These are phyloP conservation scores for Dendrobium chrysotoxum DNA, from an alignment of 106 monocot genomes.

Conservation along the genomic window DNA sequence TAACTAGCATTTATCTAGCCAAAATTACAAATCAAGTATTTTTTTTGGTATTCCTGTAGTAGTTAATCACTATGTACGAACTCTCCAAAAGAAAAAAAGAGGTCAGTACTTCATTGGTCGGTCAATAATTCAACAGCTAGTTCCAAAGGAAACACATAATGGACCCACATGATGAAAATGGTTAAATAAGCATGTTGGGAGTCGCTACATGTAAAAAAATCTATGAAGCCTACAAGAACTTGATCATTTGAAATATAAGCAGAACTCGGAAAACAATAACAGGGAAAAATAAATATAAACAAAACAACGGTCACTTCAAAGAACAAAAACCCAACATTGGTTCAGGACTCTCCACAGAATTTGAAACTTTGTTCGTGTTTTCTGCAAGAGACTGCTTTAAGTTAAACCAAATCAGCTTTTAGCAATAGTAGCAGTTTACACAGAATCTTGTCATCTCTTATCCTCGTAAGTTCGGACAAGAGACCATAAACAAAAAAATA, in stretches of 20 bases:
- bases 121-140: not conserved
- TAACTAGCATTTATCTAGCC: not conserved
- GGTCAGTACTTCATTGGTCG: not conserved
- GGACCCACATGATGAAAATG: not conserved
- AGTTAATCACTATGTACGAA: not conserved
- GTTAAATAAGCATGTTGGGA: not conserved
- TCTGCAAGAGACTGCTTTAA: not conserved
- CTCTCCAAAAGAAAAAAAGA: not conserved
- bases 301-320: not conserved
- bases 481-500: not conserved
- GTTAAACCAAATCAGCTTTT: not conserved
- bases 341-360: not conserved
- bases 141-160: not conserved
- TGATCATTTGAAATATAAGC: not conserved
- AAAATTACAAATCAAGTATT: slow-evolving; percentile 2
- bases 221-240: not conserved
- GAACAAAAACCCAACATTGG: not conserved
- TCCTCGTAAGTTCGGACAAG: not conserved
- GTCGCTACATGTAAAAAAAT: not conserved
- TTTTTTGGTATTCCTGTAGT: not conserved
- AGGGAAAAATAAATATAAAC: not conserved
- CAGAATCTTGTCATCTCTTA: not conserved
- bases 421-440: not conserved
- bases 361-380: not conserved
- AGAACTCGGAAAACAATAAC: not conserved